Evolutionary conservation across 2,329 filamentous ascomycete species (phyloP).

Genomic region (Microsporum audouinii): DNA sequence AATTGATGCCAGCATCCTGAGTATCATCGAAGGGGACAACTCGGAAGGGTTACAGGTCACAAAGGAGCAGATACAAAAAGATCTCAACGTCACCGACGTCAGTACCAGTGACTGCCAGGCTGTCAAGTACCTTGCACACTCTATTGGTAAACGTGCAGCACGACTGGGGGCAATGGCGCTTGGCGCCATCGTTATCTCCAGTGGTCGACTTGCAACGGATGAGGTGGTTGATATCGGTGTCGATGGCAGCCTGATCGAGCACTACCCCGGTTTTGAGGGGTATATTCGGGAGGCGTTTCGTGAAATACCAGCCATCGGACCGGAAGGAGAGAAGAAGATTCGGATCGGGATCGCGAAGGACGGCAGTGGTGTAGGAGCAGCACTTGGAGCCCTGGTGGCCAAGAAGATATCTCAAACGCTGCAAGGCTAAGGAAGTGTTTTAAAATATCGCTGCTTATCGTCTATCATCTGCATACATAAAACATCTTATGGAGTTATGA

Average conservation of each 20-base stretch:
- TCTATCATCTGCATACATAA: neutral
- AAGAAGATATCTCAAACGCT: conserved; percentile 38
- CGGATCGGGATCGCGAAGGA: conserved; percentile 95
- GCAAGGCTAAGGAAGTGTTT: neutral
- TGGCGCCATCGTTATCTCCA: conserved; percentile 70
- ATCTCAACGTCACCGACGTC: conserved; percentile 63
- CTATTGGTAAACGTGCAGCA: conserved; percentile 79
- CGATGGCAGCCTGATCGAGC: conserved; percentile 87
- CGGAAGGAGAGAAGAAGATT: conserved; percentile 68
- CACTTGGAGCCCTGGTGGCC: conserved; percentile 84
- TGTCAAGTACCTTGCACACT: conserved; percentile 70
- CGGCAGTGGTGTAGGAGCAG: conserved; percentile 88
- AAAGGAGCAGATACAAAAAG: conserved; percentile 64
- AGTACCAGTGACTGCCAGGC: conserved; percentile 76
- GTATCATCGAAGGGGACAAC: conserved; percentile 70
- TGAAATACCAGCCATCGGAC: conserved; percentile 65
- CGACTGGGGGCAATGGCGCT: conserved; percentile 80
- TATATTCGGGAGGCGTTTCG: conserved; percentile 75
- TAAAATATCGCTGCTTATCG: neutral
- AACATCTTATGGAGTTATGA: too few relatives aligned
- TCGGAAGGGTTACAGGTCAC: conserved; percentile 60
- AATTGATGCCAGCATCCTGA: conserved; percentile 82
- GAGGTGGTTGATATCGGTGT: conserved; percentile 84
- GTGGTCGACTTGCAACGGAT: conserved; percentile 55
- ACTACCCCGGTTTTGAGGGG: conserved; percentile 84